These are phyloP conservation scores for Penicillium crystallinum DNA, from an alignment of 495 filamentous ascomycete species.

Conservation along the genomic window DNA sequence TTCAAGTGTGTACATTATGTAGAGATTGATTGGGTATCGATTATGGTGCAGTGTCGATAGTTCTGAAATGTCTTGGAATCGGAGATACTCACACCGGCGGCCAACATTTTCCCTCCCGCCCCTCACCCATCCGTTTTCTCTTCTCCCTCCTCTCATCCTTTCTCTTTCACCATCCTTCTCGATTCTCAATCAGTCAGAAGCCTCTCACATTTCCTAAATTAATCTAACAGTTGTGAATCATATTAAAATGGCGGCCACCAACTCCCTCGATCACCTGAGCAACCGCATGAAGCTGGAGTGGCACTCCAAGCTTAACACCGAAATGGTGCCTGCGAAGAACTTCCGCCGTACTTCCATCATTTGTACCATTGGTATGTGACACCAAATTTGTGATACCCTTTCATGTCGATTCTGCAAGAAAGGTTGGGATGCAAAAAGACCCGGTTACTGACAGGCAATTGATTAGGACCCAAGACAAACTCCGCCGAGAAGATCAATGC, in stretches of 20 bases:
- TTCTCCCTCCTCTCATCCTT: slow-evolving; percentile 16
- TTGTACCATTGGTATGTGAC: slow-evolving; percentile 80
- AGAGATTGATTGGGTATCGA: neutral
- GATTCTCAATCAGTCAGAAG: slow-evolving; percentile 11
- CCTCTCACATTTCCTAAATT: slow-evolving; percentile 10
- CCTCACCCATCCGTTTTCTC: slow-evolving; percentile 23
- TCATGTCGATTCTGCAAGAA: neutral
- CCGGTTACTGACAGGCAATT: slow-evolving; percentile 14
- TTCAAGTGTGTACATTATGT: neutral
- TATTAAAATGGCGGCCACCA: slow-evolving; percentile 43
- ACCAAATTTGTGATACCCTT: neutral
- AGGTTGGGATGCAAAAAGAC: neutral
- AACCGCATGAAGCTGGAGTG: slow-evolving; percentile 86
- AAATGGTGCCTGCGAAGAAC: slow-evolving; percentile 73
- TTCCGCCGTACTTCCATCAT: slow-evolving; percentile 97
- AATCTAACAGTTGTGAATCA: slow-evolving; percentile 16
- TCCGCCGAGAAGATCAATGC: slow-evolving; percentile 92
- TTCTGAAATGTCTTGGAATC: slow-evolving; percentile 1
- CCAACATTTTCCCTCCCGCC: slow-evolving; percentile 40
- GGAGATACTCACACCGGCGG: slow-evolving; percentile 29
- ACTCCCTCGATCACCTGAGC: slow-evolving; percentile 73
- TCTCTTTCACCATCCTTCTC: slow-evolving; percentile 7
- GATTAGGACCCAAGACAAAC: slow-evolving; percentile 88
- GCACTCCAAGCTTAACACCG: slow-evolving; percentile 77
- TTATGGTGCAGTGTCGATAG: neutral